phyloP scores from a whole-genome alignment of 1,284 basidiomycete genomes.

The Puccinia horiana region DNA sequence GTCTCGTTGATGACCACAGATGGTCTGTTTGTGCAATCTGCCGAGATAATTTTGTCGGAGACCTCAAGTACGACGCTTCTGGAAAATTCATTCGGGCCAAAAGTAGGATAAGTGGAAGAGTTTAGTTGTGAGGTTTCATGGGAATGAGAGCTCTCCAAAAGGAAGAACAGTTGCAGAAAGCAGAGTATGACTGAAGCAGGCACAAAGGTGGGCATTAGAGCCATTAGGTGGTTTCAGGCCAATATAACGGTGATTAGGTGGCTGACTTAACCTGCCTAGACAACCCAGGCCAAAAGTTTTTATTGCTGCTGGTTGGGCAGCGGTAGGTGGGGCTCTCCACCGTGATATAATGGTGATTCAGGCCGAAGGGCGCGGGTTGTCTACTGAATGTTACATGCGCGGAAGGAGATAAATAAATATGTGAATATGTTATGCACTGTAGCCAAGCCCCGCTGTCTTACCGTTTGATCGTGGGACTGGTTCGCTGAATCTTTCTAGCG shows the following conservation, averaged over 20 bases:
- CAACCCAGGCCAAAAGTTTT: too few species aligned
- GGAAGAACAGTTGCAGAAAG: neutral
- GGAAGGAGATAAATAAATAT: too few species aligned
- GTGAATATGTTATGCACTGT: too few species aligned
- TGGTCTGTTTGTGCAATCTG: slow-evolving; percentile 39
- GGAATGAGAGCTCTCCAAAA: neutral
- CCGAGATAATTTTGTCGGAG: neutral
- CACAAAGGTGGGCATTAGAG: neutral
- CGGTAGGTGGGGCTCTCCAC: neutral
- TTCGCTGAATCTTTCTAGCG: too few species aligned
- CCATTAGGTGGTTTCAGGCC: neutral
- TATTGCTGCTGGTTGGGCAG: neutral
- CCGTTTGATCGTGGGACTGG: too few species aligned
- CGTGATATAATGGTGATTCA: too few species aligned
- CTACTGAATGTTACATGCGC: too few species aligned
- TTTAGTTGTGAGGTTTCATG: neutral
- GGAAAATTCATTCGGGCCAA: neutral
- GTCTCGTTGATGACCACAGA: slow-evolving; percentile 52
- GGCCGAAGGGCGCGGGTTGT: too few species aligned
- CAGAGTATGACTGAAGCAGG: neutral
- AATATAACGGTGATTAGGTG: neutral
- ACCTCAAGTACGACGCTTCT: slow-evolving; percentile 35
- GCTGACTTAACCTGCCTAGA: too few species aligned
- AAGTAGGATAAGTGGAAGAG: neutral
- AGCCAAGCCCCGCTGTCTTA: too few species aligned